Conservation (phyloP, 2,329 filamentous ascomycete genomes). For the Verticillium nubilum region DNA sequence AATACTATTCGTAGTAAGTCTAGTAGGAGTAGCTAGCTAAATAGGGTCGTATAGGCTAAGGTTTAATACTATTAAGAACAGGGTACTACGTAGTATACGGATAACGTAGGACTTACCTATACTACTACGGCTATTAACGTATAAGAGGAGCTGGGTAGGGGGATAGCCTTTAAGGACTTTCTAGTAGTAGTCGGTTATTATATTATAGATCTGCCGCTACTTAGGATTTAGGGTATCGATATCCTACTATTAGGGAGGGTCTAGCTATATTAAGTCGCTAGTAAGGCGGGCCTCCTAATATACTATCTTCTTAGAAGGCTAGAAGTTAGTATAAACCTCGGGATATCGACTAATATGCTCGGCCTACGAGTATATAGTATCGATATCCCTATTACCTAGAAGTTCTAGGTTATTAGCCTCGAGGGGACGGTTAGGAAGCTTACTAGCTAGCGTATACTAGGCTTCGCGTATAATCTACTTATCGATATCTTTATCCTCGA, state of each 20-base stretch:
- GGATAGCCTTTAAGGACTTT: background rate
- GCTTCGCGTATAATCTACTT: background rate
- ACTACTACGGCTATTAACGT: background rate
- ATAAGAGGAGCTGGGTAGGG: background rate
- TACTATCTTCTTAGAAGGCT: background rate
- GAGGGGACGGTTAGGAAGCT: background rate
- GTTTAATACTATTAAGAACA: background rate
- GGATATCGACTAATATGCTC: background rate
- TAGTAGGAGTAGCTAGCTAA: background rate
- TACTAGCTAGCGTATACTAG: background rate
- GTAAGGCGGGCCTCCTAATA: background rate
- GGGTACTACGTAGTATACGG: background rate
- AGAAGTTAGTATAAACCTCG: background rate
- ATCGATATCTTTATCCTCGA: background rate
- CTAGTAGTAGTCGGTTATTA: background rate
- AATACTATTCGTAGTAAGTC: background rate
- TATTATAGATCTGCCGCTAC: background rate
- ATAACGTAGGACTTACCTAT: background rate
- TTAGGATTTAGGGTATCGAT: background rate
- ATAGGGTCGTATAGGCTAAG: background rate
- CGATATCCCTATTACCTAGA: background rate
- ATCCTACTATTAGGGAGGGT: background rate
- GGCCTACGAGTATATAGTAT: background rate
- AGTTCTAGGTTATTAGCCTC: background rate
- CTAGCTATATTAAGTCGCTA: background rate